A percentile compares a stretch with the other conserved stretches of the same genome.
Evolutionary conservation across 306 rosid species (phyloP).

Genomic region (Pueraria montana): DNA sequence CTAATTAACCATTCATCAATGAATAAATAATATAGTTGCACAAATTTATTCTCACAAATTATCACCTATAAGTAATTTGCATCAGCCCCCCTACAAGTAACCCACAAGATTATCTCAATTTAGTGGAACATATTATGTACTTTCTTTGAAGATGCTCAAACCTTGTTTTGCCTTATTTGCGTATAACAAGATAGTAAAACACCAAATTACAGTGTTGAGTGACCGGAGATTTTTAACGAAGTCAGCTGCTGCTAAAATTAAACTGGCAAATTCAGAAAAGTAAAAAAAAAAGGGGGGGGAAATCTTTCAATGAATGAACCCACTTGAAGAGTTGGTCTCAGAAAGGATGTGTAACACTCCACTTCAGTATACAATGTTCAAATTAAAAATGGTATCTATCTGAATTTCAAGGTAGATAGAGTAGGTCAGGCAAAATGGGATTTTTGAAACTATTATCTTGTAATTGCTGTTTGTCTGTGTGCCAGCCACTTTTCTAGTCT

Average conservation of each 20-base stretch:
- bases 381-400: constrained; percentile 16
- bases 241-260: background rate
- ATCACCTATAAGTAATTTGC: background rate
- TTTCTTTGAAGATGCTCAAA: background rate
- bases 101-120: background rate
- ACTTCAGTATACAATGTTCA: constrained; percentile 16
- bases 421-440: constrained; percentile 25
- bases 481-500: background rate
- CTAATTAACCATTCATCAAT: background rate
- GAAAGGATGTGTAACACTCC: background rate
- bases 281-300: background rate
- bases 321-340: background rate
- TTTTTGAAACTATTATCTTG: background rate
- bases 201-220: background rate
- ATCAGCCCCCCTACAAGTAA: background rate
- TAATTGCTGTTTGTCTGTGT: background rate
- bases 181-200: background rate
- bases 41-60: background rate
- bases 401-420: constrained; percentile 30
- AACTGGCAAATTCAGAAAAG: background rate
- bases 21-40: too few species aligned
- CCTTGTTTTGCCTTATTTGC: background rate
- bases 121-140: background rate
- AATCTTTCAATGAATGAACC: background rate
- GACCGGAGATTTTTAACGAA: background rate